phyloP scores from a whole-genome alignment of 305 asterid species.

The Fraxinus floribunda region DNA sequence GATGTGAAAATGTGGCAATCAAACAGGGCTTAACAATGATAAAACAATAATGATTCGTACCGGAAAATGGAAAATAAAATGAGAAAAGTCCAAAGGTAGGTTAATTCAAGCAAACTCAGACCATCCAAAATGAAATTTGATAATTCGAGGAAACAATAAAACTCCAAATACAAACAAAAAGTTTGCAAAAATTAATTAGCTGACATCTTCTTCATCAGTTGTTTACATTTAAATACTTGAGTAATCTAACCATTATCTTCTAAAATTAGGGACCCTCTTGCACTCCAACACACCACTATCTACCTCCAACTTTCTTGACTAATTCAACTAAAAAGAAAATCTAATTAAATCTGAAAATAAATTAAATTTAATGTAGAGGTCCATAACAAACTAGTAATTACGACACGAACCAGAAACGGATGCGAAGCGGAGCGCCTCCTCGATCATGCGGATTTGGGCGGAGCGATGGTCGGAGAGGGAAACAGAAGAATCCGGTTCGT shows the following conservation, averaged over 20 bases:
- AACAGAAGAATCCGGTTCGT: slow-evolving; percentile 50
- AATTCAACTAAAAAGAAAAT: too few relatives aligned
- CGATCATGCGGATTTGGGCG: slow-evolving; percentile 95
- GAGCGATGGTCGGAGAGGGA: slow-evolving; percentile 71
- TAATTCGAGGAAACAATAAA: background rate
- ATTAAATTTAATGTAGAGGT: background rate
- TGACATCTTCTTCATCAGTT: too few relatives aligned
- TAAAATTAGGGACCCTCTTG: background rate
- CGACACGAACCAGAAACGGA: slow-evolving; percentile 50
- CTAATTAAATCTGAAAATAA: background rate
- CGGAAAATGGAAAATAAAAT: too few relatives aligned
- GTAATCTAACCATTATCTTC: background rate
- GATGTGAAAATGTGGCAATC: too few relatives aligned
- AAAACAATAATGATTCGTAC: too few relatives aligned
- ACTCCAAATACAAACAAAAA: background rate
- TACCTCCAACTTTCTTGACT: background rate
- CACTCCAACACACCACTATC: background rate
- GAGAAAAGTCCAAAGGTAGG: too few relatives aligned
- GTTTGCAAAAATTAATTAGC: background rate
- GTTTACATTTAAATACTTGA: too few relatives aligned
- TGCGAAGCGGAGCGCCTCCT: slow-evolving; percentile 75
- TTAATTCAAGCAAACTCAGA: too few relatives aligned
- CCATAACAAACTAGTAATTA: background rate
- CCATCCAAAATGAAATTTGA: too few relatives aligned
- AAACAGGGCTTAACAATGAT: too few relatives aligned